Conservation (phyloP, 495 filamentous ascomycete species). For the Pyrenula massariospora region DNA sequence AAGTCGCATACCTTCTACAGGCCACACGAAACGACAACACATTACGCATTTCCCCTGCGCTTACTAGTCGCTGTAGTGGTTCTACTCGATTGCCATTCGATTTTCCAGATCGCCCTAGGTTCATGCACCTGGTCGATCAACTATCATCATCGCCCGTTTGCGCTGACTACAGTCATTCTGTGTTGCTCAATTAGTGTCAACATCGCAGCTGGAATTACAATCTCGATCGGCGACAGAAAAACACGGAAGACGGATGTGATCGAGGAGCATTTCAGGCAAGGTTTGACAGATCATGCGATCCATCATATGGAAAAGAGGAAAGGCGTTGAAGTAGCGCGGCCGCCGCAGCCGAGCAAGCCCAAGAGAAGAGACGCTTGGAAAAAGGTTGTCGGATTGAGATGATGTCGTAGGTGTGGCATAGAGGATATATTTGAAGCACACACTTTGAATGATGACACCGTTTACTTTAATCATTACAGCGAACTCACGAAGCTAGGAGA, state of each 20-base stretch:
- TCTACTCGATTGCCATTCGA: slow-evolving; percentile 62
- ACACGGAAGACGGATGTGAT: slow-evolving; percentile 76
- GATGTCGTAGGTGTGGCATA: too few relatives aligned
- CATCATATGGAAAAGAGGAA: background rate
- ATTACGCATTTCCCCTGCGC: slow-evolving; percentile 63
- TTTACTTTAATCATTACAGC: too few relatives aligned
- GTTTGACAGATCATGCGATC: slow-evolving; percentile 42
- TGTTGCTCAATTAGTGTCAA: slow-evolving; percentile 65
- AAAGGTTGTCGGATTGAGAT: background rate
- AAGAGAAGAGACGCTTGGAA: background rate
- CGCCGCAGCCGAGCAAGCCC: background rate
- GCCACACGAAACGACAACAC: slow-evolving; percentile 70
- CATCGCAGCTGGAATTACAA: slow-evolving; percentile 57
- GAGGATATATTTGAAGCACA: too few relatives aligned
- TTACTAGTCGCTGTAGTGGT: slow-evolving; percentile 60
- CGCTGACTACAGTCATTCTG: slow-evolving; percentile 66
- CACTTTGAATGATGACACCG: too few relatives aligned
- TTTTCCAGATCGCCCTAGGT: slow-evolving; percentile 65
- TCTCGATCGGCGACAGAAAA: slow-evolving; percentile 56
- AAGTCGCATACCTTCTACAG: slow-evolving; percentile 77
- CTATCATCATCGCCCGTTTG: slow-evolving; percentile 49
- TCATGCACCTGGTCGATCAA: slow-evolving; percentile 62
- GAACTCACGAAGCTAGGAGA: too few relatives aligned
- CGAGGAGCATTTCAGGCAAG: slow-evolving; percentile 59
- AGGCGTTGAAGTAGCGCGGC: background rate